These are phyloP conservation scores for Vanderwaltozyma tropicalis DNA, from an alignment of 805 yeast genomes.

Conservation along the genomic window DNA sequence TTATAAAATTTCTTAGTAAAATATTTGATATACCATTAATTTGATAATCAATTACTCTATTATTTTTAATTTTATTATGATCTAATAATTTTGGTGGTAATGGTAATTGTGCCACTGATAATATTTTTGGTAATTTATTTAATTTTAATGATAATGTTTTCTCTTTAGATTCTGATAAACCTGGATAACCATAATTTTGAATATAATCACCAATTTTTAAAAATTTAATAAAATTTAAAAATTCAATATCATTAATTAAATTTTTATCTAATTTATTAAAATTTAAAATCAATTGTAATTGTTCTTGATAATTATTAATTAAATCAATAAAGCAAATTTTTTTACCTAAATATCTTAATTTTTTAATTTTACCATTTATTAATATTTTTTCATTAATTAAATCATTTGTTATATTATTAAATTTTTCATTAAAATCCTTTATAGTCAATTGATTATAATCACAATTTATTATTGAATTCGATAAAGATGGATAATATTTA, in stretches of 20 bases:
- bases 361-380: conserved; percentile 20
- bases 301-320: conserved; percentile 3
- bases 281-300: conserved; percentile 21
- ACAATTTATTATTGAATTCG: conserved; percentile 4
- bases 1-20: conserved; percentile 43
- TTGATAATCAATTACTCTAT: conserved; percentile 66
- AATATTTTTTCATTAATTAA: neutral
- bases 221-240: conserved; percentile 6
- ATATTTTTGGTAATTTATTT: conserved; percentile 36
- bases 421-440: conserved; percentile 6
- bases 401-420: conserved; percentile 2
- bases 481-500: conserved; percentile 21
- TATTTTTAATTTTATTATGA: conserved; percentile 45
- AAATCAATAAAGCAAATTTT: conserved; percentile 27
- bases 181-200: conserved; percentile 57
- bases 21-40: conserved; percentile 43
- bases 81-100: conserved; percentile 57
- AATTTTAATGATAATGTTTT: conserved; percentile 40
- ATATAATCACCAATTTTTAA: conserved; percentile 68
- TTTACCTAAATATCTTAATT: conserved; percentile 25
- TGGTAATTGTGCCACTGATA: conserved; percentile 61
- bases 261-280: conserved; percentile 1
- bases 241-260: neutral
- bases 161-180: conserved; percentile 42
- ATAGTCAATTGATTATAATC: conserved; percentile 5